phyloP scores from a whole-genome alignment of 2,329 filamentous ascomycete species.

The Pseudogymnoascus sp. region DNA sequence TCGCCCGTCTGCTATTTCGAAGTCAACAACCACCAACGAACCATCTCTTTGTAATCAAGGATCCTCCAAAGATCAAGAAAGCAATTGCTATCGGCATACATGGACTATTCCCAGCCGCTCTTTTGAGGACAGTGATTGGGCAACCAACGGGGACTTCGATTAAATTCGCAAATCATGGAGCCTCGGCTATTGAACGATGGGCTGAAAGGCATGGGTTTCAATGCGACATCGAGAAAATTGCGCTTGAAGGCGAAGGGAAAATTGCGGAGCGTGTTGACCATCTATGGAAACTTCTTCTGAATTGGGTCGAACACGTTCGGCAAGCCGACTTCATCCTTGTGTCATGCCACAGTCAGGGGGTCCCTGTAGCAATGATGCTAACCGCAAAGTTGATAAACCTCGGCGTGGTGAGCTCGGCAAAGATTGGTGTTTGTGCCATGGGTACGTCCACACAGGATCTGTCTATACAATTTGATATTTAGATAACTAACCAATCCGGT shows the following conservation, averaged over 20 bases:
- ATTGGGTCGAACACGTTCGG: slow-evolving; percentile 88
- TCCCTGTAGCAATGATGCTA: slow-evolving; percentile 87
- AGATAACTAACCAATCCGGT: slow-evolving; percentile 15
- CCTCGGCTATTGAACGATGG: slow-evolving; percentile 78
- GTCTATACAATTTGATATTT: slow-evolving; percentile 2
- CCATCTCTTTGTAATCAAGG: slow-evolving; percentile 65
- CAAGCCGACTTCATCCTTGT: slow-evolving; percentile 82
- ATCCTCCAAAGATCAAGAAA: slow-evolving; percentile 67
- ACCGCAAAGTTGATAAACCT: slow-evolving; percentile 88
- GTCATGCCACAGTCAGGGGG: slow-evolving; percentile 93
- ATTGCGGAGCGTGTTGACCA: slow-evolving; percentile 85
- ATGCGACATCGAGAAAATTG: slow-evolving; percentile 84
- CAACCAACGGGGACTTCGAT: slow-evolving; percentile 94
- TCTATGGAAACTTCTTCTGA: slow-evolving; percentile 87
- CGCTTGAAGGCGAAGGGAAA: slow-evolving; percentile 88
- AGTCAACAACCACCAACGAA: slow-evolving; percentile 50
- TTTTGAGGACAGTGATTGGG: slow-evolving; percentile 83
- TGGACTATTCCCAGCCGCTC: slow-evolving; percentile 81
- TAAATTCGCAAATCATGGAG: slow-evolving; percentile 81
- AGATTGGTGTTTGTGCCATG: slow-evolving; percentile 80
- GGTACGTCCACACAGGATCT: slow-evolving; percentile 30
- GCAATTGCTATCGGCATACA: slow-evolving; percentile 92
- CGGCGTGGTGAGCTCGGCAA: slow-evolving; percentile 68
- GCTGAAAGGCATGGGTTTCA: slow-evolving; percentile 64
- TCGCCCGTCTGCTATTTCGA: slow-evolving; percentile 50